Base-by-base conservation (phyloP, 768 basidiomycete species). In the Myochromella boudieri region DNA sequence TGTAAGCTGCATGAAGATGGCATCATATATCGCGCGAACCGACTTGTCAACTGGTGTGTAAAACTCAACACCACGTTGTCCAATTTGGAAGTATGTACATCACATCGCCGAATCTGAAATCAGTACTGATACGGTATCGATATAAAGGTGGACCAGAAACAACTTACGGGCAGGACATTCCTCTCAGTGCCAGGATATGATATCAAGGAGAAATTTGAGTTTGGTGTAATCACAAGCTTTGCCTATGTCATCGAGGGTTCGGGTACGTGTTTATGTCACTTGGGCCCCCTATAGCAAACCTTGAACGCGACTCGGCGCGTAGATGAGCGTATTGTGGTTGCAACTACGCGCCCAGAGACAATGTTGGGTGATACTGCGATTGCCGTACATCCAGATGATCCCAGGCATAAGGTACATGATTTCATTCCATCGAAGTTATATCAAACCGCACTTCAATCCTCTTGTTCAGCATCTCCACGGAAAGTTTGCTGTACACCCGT, bases 341-440 rank as follows among this genome's bases (percentile, higher is more conserved):
- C 97, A 1, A 99, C 97, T 1, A 98, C 95, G 4, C 91, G 97
- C 73, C 95, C 95, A 0, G 97, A 98, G 67, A 97, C 97, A 0
- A 95, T 98, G 91, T 77, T 99, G 0, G 97, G 97, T 27, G 97
- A 98, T 77, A 92, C 94, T 2, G 97, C 91, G 21, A 86, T 99
- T 18, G 97, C 97, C 22, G 91, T 98, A 0, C 95, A 99, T 67
- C 95, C 94, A 2, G 81, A 95, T 48, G 95, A 98, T 63, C 69
- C 78, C 7, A 83, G 95, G 10, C 97, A 97, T 71, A 94, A 76
- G 67, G 86, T 84, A 24, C 28, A 61, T 5, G 2, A 20, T 27
- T 42, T 22, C 1, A 6, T 34, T n/a, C 14, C 5, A 34, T 17
- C 18, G 33, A 6, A 7, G 7, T 6, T 17, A 7, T n/a, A 17